Evolutionary conservation across 148 eudicot species (phyloP), one percentile per base, ranked within the genome.

Genomic region (Agrostemma githago): DNA sequence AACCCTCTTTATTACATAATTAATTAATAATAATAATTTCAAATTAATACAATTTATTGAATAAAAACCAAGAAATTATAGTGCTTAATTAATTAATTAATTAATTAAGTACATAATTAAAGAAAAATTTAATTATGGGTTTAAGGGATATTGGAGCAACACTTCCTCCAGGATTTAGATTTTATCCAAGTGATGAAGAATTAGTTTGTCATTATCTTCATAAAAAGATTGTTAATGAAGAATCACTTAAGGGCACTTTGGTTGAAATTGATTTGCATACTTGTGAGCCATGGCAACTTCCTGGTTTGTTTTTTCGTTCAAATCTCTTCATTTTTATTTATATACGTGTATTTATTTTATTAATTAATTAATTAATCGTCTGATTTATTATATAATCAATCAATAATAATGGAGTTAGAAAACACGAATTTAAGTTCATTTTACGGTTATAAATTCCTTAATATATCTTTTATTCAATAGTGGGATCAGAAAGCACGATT

Each of bases 241-340:
- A 92, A 61, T 78, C 87, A 78, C 75, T 80, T 6, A 90, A 83
- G 73, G 90, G 86, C 6, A 91, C 93, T 84, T 79, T 94, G 75
- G 84, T 94, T 21, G 98, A 94, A 17, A 85, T 94, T 69, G 98
- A 94, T 48, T 86, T 94, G 77, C 98, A 94, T 80, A 76, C 78
- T 20, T 88, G 93, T 86, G 98, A 94, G 82, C 98, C 98, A 79
- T 94, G 98, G 98, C 97, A 94, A 82, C 98, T 94, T 77, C 98
- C 98, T 70, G 97, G 98, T 90, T 77, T 5, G 85, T 78, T 68
- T 15, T 11, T 8, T 20, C 1, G 4, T 9, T 68, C n/a, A 9
- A 8, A 6, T 46, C 14, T 9, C 63, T 20, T 51, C 56, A 11
- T 51, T 51, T 51, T 51, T 6, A 26, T 26, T 0, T 26, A 26